Percentiles rank a stretch among this genome's conserved stretches.
Conservation (phyloP, 805 yeast species). For the Wickerhamia fluorescens region DNA sequence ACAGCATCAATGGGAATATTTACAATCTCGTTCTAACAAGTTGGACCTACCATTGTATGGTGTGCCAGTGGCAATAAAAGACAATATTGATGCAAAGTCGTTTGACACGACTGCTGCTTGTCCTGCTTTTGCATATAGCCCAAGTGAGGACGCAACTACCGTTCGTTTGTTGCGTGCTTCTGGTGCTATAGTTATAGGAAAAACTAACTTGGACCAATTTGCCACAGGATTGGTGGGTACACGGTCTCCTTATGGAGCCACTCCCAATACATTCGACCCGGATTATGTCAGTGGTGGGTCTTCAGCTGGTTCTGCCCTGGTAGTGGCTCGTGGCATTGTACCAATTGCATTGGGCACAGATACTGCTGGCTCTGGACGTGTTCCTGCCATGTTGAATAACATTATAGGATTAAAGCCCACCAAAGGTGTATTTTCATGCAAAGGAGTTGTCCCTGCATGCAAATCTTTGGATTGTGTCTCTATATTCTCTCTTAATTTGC, state of each 20-base stretch:
- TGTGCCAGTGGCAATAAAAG: constrained; percentile 93
- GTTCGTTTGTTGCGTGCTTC: constrained; percentile 70
- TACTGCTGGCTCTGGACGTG: constrained; percentile 97
- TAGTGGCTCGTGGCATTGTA: constrained; percentile 82
- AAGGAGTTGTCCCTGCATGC: constrained; percentile 97
- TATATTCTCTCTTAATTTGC: constrained; percentile 66
- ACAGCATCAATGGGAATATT: constrained; percentile 67
- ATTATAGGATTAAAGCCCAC: constrained; percentile 91
- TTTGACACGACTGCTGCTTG: constrained; percentile 93
- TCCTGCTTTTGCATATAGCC: constrained; percentile 69
- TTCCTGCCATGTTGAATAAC: constrained; percentile 93
- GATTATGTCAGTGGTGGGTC: constrained; percentile 92
- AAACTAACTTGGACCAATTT: constrained; percentile 93
- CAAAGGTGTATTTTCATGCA: constrained; percentile 75
- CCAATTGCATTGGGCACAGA: constrained; percentile 92
- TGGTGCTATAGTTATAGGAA: constrained; percentile 91
- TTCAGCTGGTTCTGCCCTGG: constrained; percentile 91
- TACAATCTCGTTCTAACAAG: constrained; percentile 57
- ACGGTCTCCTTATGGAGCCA: constrained; percentile 89
- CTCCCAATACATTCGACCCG: constrained; percentile 69
- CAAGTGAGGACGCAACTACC: constrained; percentile 67
- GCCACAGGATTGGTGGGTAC: constrained; percentile 97
- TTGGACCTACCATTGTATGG: constrained; percentile 68
- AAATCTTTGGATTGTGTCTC: constrained; percentile 91
- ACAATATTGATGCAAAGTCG: constrained; percentile 83